Conservation (phyloP, 208 protist species). For the Acanthamoeba sp. region DNA sequence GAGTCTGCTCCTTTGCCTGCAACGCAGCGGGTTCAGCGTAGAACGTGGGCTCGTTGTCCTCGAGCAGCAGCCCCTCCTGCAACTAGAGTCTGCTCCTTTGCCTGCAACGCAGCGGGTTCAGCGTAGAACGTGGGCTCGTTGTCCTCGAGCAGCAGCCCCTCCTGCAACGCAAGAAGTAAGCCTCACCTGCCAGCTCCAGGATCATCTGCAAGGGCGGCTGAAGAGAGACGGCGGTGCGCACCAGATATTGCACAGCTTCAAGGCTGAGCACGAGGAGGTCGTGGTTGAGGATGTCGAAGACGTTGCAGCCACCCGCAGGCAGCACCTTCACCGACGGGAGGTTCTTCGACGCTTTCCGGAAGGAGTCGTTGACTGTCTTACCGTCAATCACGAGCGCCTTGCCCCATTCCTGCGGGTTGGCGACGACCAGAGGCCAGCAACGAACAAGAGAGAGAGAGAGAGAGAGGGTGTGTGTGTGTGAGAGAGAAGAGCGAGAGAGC, state of each 20-base stretch:
- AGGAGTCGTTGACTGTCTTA: not conserved
- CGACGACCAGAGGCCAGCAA: not conserved
- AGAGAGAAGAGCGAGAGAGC: not conserved
- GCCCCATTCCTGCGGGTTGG: not conserved
- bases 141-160: slow-evolving; percentile 19
- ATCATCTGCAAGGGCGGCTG: no score
- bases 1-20: not conserved
- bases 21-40: not conserved
- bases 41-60: not conserved
- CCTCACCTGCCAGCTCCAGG: no score
- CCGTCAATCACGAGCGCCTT: slow-evolving; percentile 52
- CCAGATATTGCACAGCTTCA: slow-evolving; percentile 27
- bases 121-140: not conserved
- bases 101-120: not conserved
- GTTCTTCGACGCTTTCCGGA: slow-evolving; percentile 58
- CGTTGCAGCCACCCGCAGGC: slow-evolving; percentile 33
- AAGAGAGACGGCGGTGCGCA: not conserved
- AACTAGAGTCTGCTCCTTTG: slow-evolving; percentile 8
- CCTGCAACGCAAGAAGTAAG: no score
- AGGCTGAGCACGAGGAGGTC: slow-evolving; percentile 59
- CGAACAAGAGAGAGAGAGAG: not conserved
- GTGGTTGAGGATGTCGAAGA: slow-evolving; percentile 62
- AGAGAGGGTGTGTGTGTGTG: not conserved
- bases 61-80: slow-evolving; percentile 40
- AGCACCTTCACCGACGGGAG: slow-evolving; percentile 45